phyloP scores from a whole-genome alignment of 2,329 filamentous ascomycete genomes.

The Cercospora beticola region DNA sequence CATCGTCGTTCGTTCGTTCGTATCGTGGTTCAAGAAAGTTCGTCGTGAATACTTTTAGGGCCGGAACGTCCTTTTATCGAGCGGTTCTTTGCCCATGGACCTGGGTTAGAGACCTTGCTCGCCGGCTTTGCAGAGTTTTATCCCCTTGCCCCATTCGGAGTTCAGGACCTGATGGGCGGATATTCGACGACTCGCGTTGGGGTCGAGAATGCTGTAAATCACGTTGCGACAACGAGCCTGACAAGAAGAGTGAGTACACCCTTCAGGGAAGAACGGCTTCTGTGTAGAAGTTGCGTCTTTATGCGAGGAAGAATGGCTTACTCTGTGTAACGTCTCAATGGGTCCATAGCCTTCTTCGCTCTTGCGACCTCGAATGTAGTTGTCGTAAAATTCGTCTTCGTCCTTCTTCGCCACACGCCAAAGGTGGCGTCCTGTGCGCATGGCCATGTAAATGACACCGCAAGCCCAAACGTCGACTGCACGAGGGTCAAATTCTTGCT shows the following conservation, averaged over 20 bases:
- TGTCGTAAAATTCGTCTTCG: slow-evolving; percentile 94
- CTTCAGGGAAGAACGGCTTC: background rate
- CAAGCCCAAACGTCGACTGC: slow-evolving; percentile 99
- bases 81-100: slow-evolving; percentile 23
- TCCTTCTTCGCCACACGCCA: slow-evolving; percentile 97
- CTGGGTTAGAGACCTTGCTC: slow-evolving; percentile 79
- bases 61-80: slow-evolving; percentile 16
- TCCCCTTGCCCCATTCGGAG: slow-evolving; percentile 97
- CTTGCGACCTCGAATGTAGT: slow-evolving; percentile 87
- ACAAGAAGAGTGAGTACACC: slow-evolving; percentile 13
- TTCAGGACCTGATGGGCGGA: slow-evolving; percentile 95
- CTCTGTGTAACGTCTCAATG: slow-evolving; percentile 91
- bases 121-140: slow-evolving; percentile 93
- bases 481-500: slow-evolving; percentile 92
- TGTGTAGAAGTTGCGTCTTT: background rate
- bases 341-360: slow-evolving; percentile 95
- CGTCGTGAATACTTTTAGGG: slow-evolving; percentile 11
- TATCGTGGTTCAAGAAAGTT: slow-evolving; percentile 7
- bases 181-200: slow-evolving; percentile 86
- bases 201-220: slow-evolving; percentile 97
- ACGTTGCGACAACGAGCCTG: slow-evolving; percentile 97
- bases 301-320: slow-evolving; percentile 53
- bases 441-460: slow-evolving; percentile 99
- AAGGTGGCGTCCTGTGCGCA: slow-evolving; percentile 91
- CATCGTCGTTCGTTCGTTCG: background rate